Conservation (phyloP, 2,329 filamentous ascomycete species). For the Aspergillus sclerotialis region DNA sequence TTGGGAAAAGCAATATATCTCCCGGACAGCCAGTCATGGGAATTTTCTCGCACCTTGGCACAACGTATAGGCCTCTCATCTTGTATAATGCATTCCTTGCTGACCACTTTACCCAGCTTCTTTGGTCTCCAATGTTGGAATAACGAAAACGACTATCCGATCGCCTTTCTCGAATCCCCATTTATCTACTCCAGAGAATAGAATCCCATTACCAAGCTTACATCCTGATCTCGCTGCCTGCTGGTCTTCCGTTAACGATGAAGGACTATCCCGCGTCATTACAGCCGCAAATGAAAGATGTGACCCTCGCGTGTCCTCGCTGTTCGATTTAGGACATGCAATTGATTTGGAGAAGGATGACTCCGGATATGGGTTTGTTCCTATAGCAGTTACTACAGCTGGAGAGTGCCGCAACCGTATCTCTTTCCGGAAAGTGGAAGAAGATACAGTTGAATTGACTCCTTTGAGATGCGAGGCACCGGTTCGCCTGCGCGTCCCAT, state of each 20-base stretch:
- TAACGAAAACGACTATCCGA: slow-evolving; percentile 19
- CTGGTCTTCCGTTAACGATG: slow-evolving; percentile 22
- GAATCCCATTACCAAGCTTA: slow-evolving; percentile 17
- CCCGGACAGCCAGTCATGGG: slow-evolving; percentile 42
- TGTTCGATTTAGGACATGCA: slow-evolving; percentile 47
- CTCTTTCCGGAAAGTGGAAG: slow-evolving; percentile 33
- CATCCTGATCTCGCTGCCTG: slow-evolving; percentile 31
- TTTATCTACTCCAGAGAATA: slow-evolving; percentile 12
- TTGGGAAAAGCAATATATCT: slow-evolving; percentile 48
- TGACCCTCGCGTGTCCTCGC: slow-evolving; percentile 28
- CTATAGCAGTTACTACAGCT: slow-evolving; percentile 30
- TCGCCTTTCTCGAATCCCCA: slow-evolving; percentile 13
- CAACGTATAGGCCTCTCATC: slow-evolving; percentile 15
- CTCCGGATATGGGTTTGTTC: slow-evolving; percentile 18
- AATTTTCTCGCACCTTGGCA: slow-evolving; percentile 35
- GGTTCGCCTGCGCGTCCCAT: slow-evolving; percentile 31
- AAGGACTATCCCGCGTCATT: slow-evolving; percentile 27
- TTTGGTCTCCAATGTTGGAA: slow-evolving; percentile 23
- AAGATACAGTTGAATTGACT: slow-evolving; percentile 18
- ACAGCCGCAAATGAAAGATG: slow-evolving; percentile 20
- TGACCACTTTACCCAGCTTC: slow-evolving; percentile 10
- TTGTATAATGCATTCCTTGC: slow-evolving; percentile 1
- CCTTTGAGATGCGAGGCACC: slow-evolving; percentile 5
- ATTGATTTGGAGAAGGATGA: slow-evolving; percentile 26
- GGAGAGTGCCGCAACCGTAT: slow-evolving; percentile 44